Evolutionary conservation across 139 green algal species (phyloP), one percentile per base, ranked within the genome.

Genomic region (Tetraselmis striata): DNA sequence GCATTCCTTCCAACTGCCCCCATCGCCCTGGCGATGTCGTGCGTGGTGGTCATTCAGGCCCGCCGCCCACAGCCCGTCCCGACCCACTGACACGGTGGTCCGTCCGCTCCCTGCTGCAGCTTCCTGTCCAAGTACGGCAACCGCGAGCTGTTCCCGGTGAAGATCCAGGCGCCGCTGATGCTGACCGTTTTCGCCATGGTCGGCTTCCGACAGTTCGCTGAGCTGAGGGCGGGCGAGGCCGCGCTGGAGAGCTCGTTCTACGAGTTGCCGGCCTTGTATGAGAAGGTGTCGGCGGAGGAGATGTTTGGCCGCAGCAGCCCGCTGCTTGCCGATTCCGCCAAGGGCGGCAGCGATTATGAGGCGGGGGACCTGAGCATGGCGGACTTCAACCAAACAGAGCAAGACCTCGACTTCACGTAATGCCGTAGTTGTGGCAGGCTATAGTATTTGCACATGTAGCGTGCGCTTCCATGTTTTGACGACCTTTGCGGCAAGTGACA

Each of bases 101-200:
- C n/a, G n/a, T n/a, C n/a, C 45, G 45, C 45, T 18, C 45, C 11
- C 25, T 81, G 31, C 26, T n/a, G 78, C 25, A 75, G 32, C 1
- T 83, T 74, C 58, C 79, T 75, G 85, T 24, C 78, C 23, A 92
- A 91, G 86, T 97, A 95, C 84, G 89, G 85, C 0, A 75, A 92
- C 58, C 84, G 93, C 81, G 83, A 86, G 1, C 90, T 94, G 85
- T 97, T 97, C 85, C 92, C 93, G 0, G 92, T 97, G 29, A 91
- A 90, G 82, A 82, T 95, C 28, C 90, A 93, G 86, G 86, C 95
- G 28, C 93, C 93, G 0, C 85, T 97, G 29, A 78, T 95, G 74
- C 87, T 91, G 77, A 97, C 93, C 0, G 89, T 96, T 5, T 94
- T 94, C 82, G 81, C 90, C 23, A 59, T 90, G 76, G 76, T 96